Percentiles rank a stretch among this genome's conserved stretches.
Evolutionary conservation across 2,329 filamentous ascomycete species (phyloP).

Genomic region (Diaporthe destruens): DNA sequence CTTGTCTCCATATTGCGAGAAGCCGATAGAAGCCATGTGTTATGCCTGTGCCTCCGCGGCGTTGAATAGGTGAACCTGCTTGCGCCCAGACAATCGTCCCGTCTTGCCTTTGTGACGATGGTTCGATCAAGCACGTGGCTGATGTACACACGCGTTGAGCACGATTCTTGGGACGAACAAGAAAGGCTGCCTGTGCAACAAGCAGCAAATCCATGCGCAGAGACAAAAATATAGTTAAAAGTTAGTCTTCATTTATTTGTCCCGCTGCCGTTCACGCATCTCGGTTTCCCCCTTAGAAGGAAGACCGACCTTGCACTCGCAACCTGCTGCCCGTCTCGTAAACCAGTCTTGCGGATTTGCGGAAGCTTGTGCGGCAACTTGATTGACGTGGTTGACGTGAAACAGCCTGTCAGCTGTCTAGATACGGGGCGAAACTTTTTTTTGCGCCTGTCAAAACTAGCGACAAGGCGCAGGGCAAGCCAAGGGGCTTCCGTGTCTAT

Average conservation of each 20-base stretch:
- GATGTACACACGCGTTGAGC: background rate
- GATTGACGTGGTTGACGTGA: constrained; percentile 23
- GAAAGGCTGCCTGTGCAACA: background rate
- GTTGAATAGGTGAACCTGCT: constrained; percentile 4
- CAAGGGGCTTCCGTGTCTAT: constrained; percentile 1
- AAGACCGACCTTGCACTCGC: background rate
- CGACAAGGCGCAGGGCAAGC: background rate
- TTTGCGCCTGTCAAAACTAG: constrained; percentile 10
- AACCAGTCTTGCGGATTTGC: background rate
- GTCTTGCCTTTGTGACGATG: constrained; percentile 4
- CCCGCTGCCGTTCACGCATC: background rate
- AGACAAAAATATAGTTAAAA: background rate
- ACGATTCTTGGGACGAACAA: background rate
- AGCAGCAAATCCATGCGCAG: background rate
- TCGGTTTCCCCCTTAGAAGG: background rate
- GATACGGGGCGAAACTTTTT: constrained; percentile 18
- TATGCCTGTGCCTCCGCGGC: constrained; percentile 4
- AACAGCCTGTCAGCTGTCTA: background rate
- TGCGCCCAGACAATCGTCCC: constrained; percentile 9
- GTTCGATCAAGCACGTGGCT: background rate
- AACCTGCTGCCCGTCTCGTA: no score
- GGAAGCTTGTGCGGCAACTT: background rate
- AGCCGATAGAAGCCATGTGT: background rate
- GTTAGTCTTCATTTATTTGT: background rate
- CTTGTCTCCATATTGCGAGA: background rate